Evolutionary conservation across 208 protist genomes (phyloP), one percentile per base, ranked within the genome.

Genomic region (Leishmania braziliensis): DNA sequence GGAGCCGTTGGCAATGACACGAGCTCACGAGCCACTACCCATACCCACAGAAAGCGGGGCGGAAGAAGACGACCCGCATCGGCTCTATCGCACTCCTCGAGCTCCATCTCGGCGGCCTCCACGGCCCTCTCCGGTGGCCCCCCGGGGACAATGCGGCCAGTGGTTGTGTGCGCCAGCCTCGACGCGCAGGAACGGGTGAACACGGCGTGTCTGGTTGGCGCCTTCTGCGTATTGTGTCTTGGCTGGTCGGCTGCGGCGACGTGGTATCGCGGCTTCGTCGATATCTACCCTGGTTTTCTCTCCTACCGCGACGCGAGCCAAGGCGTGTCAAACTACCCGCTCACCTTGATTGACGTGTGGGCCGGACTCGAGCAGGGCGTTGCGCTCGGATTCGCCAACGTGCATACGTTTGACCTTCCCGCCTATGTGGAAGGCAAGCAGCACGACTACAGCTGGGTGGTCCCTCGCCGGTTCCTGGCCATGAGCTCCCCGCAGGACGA

Each of bases 401-500:
- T 93, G n/a, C 65, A 84, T 23, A 90, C 54, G n/a, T 99, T 99
- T 80, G 93, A 99, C 83, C 23, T 96, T 6, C 66, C 93, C 0
- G 90, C 92, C 43, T 99, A 98, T 85, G 89, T 98, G 46, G 81
- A 92, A 68, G 95, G 95, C 63, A 95, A 97, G 71, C 63, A 74
- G 33, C 89, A 98, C 23, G 97, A 99, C 81, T 93, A 98, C 71
- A 99, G 97, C 88, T 98, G 96, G 96, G 97, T 99, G 74, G 88
- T 99, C 12, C 98, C 98, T 48, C 78, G 90, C 12, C 96, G 97
- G 53, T 87, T 99, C 48, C 33, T 99, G 10, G 98, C 98, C 36
- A 98, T 99, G 81, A 92, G 86, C 63, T 93, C 91, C 16, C 95
- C 91, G 69, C 91, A 79, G 66, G 96, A 80, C 78, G 83, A 79